Base-by-base conservation (phyloP, 495 filamentous ascomycete genomes). In the Achaetomiella virescens region DNA sequence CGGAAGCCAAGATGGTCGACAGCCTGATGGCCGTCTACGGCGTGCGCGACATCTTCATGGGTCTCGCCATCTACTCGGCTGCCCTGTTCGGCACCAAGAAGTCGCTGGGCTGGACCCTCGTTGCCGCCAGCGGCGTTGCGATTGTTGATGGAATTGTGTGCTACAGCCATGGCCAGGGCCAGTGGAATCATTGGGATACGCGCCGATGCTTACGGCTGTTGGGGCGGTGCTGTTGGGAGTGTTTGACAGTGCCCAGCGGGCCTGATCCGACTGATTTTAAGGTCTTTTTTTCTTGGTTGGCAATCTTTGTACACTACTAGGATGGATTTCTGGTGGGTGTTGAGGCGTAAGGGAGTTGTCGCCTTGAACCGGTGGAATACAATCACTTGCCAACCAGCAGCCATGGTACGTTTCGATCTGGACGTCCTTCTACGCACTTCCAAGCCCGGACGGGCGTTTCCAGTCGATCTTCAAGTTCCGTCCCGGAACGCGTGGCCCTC, bases 151-250 rank as follows among this genome's bases (percentile, higher is more conserved):
- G 80, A 0, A 46, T 51, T 10, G 66, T 81, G 1, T 76, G 73
- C 33, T 70, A 66, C 58, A 63, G 36, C 6, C 61, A 73, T 46
- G 74, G 73, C 10, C 57, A 66, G 25, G 79, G 77, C 20, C 61
- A 81, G 58, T 76, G 75, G 79, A 74, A 70, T 62, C 81, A 82
- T 61, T 83, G 78, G 77, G 74, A 7, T 81, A 82, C 69, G 78
- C 75, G 20, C 76, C 75, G 14, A 47, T 76, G 46, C 48, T 77
- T 24, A 57, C 63, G 14, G 54, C 61, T 12, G 59, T 75, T 41
- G 76, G 74, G 27, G 60, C 50, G 44, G 33, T 70, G 62, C 54
- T 72, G 52, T 22, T 70, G 18, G 40, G 41, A 2, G 5, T 44
- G 10, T 45, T 44, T 44, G 51, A 54, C 11, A 25, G 27, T 3